Base-by-base conservation (phyloP, 1,284 basidiomycete species). In the Phlebopus sp. region DNA sequence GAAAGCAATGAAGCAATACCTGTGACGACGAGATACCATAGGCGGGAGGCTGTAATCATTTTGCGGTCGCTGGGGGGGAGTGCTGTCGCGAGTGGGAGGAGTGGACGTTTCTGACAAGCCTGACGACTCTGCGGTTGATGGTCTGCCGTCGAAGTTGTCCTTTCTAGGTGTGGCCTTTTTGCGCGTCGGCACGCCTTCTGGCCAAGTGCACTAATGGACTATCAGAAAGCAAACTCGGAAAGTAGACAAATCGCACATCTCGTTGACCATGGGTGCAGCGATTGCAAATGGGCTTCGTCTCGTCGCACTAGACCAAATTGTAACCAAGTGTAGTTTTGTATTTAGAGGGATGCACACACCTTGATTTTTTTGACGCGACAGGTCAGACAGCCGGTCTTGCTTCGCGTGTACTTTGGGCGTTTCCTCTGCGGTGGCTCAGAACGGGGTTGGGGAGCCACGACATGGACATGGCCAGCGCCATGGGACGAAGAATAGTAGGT, bases 291-390 rank as follows among this genome's bases (percentile, higher is more conserved):
- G 88, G 88, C 60, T 90, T 90, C 9, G 79, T 77, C 69, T 91
- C 88, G 62, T 91, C 88, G 66, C 88, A 91, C 88, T 91, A 54
- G 35, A 44, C 29, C 29, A 39, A 45, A 31, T 23, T 44, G 53
- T 50, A 46, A 61, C 51, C 21, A 52, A 55, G 31, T 27, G 13
- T 46, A 45, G 39, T 35, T 51, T 7, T 23, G 34, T 46, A n/a
- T 42, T n/a, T 35, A 47, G 30, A 31, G 37, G 34, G 38, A n/a
- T 40, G n/a, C n/a, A 51, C 76, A 46, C 53, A 89, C 88, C 79
- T 91, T 91, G 59, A 91, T 87, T 77, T 91, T 91, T 74, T 91
- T 91, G 54, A 81, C 78, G 59, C 88, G 79, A 73, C 88, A 91
- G 25, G 88, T 91, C 60, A 91, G 68, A 60, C 88, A 91, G 17